These are phyloP conservation scores for Leccinellum albellum DNA, from an alignment of 768 basidiomycete genomes.

Conservation along the genomic window DNA sequence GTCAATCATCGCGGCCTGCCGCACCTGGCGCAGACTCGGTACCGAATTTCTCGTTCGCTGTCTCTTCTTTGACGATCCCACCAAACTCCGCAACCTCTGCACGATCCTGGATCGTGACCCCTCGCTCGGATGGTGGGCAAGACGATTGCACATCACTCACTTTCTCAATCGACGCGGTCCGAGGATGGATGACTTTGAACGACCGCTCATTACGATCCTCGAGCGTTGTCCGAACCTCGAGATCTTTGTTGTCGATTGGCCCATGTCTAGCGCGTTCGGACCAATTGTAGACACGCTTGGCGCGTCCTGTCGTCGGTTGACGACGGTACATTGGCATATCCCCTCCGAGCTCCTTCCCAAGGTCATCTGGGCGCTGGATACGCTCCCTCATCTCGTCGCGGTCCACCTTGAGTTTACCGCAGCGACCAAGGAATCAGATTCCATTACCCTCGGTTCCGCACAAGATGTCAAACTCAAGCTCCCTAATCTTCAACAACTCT, in stretches of 20 bases:
- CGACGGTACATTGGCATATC: conserved; percentile 59
- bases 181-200: conserved; percentile 48
- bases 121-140: conserved; percentile 67
- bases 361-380: conserved; percentile 68
- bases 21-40: conserved; percentile 56
- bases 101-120: conserved; percentile 47
- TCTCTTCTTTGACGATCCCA: conserved; percentile 62
- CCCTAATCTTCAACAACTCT: conserved; percentile 57
- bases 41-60: conserved; percentile 66
- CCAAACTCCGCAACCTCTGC: conserved; percentile 50
- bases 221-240: conserved; percentile 69
- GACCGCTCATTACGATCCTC: conserved; percentile 55
- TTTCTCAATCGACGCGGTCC: conserved; percentile 40
- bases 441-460: conserved; percentile 58
- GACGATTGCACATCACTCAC: conserved; percentile 64
- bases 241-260: conserved; percentile 67
- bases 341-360: conserved; percentile 54
- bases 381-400: conserved; percentile 53
- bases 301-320: conserved; percentile 47
- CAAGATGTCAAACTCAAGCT: conserved; percentile 51
- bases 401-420: conserved; percentile 50
- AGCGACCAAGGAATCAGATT: conserved; percentile 36
- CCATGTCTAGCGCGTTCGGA: conserved; percentile 56
- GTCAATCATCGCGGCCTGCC: conserved; percentile 69
- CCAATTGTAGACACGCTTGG: conserved; percentile 63